phyloP scores from a whole-genome alignment of 257 asterid genomes.

The Solanum piurae region DNA sequence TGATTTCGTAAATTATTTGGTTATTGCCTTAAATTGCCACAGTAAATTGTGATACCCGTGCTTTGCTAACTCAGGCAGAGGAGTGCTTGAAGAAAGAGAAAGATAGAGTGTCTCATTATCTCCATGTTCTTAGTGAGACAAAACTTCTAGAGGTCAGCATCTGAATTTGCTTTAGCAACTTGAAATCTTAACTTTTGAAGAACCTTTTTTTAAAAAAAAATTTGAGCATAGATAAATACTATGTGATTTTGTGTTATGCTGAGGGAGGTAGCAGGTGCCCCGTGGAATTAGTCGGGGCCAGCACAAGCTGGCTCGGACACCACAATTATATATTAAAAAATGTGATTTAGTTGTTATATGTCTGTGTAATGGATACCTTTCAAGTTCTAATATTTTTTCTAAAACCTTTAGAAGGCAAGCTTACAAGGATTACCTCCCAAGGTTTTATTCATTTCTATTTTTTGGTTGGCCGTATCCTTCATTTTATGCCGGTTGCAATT shows the following conservation, averaged over 20 bases:
- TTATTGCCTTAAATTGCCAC: neutral
- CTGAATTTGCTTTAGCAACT: neutral
- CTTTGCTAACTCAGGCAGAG: slow-evolving; percentile 25
- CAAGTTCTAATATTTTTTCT: neutral
- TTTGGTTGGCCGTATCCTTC: neutral
- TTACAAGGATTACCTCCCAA: neutral
- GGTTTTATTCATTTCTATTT: neutral
- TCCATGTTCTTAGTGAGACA: slow-evolving; percentile 36
- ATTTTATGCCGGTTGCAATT: neutral
- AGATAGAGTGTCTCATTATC: slow-evolving; percentile 40
- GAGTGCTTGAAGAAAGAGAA: slow-evolving; percentile 47
- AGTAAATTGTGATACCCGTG: neutral
- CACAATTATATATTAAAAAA: neutral
- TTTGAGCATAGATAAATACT: neutral
- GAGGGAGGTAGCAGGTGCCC: neutral
- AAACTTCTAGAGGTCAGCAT: slow-evolving; percentile 38
- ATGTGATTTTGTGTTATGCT: neutral
- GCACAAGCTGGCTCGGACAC: neutral
- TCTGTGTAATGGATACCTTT: neutral
- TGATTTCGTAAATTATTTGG: neutral
- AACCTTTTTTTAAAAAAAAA: neutral
- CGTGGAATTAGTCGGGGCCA: neutral
- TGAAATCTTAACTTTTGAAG: neutral
- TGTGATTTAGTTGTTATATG: neutral
- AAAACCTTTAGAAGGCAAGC: neutral